Evolutionary conservation across 192 early-diverging fungal genomes (phyloP).

Genomic region (Ambispora gerdemannii): DNA sequence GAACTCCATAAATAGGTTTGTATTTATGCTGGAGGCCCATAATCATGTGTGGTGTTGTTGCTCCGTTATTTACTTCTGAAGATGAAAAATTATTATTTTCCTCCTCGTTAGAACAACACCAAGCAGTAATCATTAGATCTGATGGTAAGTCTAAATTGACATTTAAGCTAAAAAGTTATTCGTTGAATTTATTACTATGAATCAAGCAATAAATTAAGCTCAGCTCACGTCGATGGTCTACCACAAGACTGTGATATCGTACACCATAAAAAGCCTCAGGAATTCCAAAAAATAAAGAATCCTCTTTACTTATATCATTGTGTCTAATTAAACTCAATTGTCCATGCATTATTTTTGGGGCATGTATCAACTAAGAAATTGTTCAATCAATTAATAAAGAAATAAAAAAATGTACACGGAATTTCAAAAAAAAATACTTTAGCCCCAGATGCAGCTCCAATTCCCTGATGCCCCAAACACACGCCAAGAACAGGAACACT

Average conservation of each 20-base stretch:
- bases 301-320: constrained; percentile 27
- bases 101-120: constrained; percentile 49
- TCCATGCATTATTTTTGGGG: constrained; percentile 78
- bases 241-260: constrained; percentile 87
- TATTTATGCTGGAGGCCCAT: constrained; percentile 77
- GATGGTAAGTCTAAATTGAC: constrained; percentile 52
- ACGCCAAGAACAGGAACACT: constrained; percentile 82
- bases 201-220: background rate
- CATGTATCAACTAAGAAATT: constrained; percentile 55
- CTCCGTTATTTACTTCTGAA: constrained; percentile 23
- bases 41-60: constrained; percentile 43
- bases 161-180: constrained; percentile 1
- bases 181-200: background rate
- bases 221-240: constrained; percentile 51
- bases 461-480: constrained; percentile 92
- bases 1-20: constrained; percentile 81
- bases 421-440: constrained; percentile 34
- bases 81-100: constrained; percentile 19
- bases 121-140: constrained; percentile 61
- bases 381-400: constrained; percentile 27
- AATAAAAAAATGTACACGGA: background rate
- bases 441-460: constrained; percentile 67
- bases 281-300: constrained; percentile 56
- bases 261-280: constrained; percentile 71
- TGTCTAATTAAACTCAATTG: constrained; percentile 60